phyloP scores from a whole-genome alignment of 2,329 filamentous ascomycete species.

The Coleophoma cylindrospora region DNA sequence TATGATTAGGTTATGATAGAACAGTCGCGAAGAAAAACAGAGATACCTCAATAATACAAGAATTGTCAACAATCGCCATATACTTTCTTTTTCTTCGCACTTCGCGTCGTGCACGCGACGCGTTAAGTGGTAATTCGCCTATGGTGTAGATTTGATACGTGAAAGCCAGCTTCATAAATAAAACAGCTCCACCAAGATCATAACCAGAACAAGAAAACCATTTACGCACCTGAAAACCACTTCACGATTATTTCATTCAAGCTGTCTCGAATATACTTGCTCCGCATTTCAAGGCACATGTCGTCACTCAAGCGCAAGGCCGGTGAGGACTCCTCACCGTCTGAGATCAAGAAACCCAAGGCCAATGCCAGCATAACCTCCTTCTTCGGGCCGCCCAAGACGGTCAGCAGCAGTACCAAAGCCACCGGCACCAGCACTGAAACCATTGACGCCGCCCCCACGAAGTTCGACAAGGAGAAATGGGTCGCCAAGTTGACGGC shows the following conservation, averaged over 20 bases:
- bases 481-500: conserved; percentile 77
- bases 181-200: background rate
- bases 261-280: conserved; percentile 14
- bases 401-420: conserved; percentile 32
- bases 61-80: background rate
- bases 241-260: conserved; percentile 1
- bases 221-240: background rate
- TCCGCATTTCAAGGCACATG: conserved; percentile 7
- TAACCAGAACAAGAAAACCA: background rate
- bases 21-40: background rate
- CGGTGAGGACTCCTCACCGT: conserved; percentile 36
- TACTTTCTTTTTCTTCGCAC: too few relatives aligned
- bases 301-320: conserved; percentile 62
- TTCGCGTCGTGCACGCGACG: too few relatives aligned
- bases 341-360: conserved; percentile 66
- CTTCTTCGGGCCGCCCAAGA: conserved; percentile 69
- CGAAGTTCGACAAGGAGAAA: conserved; percentile 79
- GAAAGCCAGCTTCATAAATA: too few relatives aligned
- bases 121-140: too few relatives aligned
- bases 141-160: too few relatives aligned
- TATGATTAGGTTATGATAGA: conserved; percentile 9
- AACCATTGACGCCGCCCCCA: conserved; percentile 8
- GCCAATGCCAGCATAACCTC: conserved; percentile 77
- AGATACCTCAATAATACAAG: background rate
- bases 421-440: conserved; percentile 28